Evolutionary conservation across 2,329 filamentous ascomycete genomes (phyloP).

Genomic region (Phaeoacremonium minimum): DNA sequence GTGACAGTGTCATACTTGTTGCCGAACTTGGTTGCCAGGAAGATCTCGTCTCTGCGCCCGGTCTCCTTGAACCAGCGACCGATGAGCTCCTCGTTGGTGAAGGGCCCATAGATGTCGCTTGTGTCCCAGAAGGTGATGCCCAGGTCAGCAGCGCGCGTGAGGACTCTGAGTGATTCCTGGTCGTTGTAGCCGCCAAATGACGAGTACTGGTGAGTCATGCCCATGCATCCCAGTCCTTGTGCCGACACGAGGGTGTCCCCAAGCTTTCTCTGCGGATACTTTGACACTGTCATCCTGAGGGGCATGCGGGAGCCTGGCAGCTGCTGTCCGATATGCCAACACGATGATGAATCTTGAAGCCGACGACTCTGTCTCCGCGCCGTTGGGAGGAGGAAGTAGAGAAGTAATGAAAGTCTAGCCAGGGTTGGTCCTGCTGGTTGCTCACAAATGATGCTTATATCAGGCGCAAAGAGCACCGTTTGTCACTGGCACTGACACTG

Average conservation of each 20-base stretch:
- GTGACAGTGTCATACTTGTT: conserved; percentile 16
- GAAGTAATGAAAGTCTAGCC: no score
- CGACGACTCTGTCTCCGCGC: no score
- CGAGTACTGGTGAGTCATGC: conserved; percentile 9
- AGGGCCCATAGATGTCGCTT: conserved; percentile 9
- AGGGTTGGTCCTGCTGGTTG: no score
- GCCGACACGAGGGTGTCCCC: conserved; percentile 8
- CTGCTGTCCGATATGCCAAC: no score
- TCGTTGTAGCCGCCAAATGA: conserved; percentile 10
- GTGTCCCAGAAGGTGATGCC: conserved; percentile 13
- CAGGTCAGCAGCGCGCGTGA: conserved; percentile 14
- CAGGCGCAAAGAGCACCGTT: no score
- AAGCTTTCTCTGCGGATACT: conserved; percentile 6
- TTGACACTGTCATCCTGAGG: no score
- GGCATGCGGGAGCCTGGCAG: no score
- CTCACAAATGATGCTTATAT: no score
- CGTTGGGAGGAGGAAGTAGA: no score
- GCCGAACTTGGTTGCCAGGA: conserved; percentile 35
- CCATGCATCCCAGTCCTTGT: conserved; percentile 9
- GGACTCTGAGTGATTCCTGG: conserved; percentile 10
- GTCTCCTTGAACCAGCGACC: conserved; percentile 38
- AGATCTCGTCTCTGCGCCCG: conserved; percentile 36
- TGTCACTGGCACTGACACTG: no score
- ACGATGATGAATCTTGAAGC: no score
- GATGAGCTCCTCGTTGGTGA: conserved; percentile 32